These are phyloP conservation scores for Rosa chinensis DNA, from an alignment of 306 rosid genomes.

Conservation along the genomic window DNA sequence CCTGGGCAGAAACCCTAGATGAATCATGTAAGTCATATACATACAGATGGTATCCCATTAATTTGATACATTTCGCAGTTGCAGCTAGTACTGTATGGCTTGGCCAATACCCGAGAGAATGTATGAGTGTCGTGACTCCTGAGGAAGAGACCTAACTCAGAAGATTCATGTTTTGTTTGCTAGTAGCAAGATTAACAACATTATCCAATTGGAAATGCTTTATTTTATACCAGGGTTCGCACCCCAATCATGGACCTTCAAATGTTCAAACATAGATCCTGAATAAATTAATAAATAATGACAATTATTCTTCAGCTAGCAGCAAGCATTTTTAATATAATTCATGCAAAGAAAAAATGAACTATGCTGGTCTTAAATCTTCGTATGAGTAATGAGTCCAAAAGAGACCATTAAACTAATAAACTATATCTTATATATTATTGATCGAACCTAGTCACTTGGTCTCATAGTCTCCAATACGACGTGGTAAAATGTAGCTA, in stretches of 20 bases:
- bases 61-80: background rate
- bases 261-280: background rate
- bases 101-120: background rate
- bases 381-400: background rate
- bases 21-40: background rate
- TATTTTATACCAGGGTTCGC: background rate
- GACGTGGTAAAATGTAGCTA: conserved; percentile 6
- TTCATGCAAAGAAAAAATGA: background rate
- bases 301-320: background rate
- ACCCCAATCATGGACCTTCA: conserved; percentile 8
- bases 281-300: background rate
- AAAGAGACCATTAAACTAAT: background rate
- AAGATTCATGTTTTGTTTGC: conserved; percentile 5
- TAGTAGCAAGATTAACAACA: background rate
- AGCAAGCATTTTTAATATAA: background rate
- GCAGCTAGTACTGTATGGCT: background rate
- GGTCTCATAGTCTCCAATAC: background rate
- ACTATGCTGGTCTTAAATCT: background rate
- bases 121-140: too few relatives aligned
- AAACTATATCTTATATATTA: background rate
- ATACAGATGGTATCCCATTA: background rate
- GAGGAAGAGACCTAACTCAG: background rate
- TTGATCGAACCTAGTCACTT: background rate
- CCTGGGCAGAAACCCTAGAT: background rate
- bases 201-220: conserved; percentile 1